Evolutionary conservation across 2,329 filamentous ascomycete genomes (phyloP), one percentile per base, ranked within the genome.

Genomic region (Immersiporthe knoxdaviesiana): DNA sequence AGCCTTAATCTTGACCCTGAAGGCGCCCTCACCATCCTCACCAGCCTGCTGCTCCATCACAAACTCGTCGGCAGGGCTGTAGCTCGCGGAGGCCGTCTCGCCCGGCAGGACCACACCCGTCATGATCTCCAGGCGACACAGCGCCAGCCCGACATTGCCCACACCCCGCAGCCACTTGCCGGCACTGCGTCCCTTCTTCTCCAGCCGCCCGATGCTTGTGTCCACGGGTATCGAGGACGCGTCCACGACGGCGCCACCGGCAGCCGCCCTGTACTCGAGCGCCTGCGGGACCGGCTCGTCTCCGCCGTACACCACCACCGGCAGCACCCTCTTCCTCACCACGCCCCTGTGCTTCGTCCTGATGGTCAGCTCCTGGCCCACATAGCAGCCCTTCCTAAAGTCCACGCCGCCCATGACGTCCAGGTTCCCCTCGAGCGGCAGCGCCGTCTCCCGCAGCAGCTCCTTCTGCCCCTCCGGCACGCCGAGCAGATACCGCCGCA

Each of bases 331-430:
- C 84, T 97, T 97, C 71, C 96, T 87, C 54, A 99, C 93, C 21
- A 99, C 93, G 30, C 96, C 96, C 16, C 92, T 94, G 80, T 99
- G 96, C 78, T 94, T 91, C 1, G 96, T 99, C 56, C 96, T 91
- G 73, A 98, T 97, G 1, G 96, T 98, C 72, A 99, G 86, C 79
- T 99, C 96, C 81, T 99, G 96, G 0, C 96, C 96, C 10, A 98
- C 89, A 79, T 99, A 99, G 81, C 96, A 99, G 10, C 96, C 96
- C 82, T 99, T 99, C 77, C 89, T 89, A 82, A 96, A 99, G 80
- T 97, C 93, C 73, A 99, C 91, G 35, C 89, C 96, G 62, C 88
- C 87, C 85, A 92, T 92, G 70, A 92, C 82, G 79, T 99, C 96
- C 78, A 98, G 86, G 78, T 97, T 97, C 77, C 86, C 91, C 80